These are phyloP conservation scores for Cutaneotrichosporon sp. DNA, from an alignment of 1,284 basidiomycete genomes.

Conservation along the genomic window DNA sequence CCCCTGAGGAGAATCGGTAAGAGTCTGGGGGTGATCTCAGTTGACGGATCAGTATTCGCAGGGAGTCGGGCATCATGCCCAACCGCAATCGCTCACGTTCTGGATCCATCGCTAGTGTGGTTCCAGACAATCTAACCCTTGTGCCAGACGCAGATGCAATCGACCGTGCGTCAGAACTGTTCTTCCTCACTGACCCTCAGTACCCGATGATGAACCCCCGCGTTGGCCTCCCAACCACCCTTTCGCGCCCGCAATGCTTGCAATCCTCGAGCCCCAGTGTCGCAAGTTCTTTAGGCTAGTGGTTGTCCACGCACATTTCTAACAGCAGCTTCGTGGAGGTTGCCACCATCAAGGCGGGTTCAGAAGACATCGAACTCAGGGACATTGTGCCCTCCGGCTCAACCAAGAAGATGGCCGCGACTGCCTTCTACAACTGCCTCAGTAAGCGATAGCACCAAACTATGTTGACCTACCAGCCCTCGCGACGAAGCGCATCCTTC, in stretches of 20 bases:
- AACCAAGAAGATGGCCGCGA: slow-evolving; percentile 27
- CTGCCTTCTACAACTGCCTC: slow-evolving; percentile 41
- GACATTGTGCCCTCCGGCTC: slow-evolving; percentile 19
- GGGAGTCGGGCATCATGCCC: not conserved
- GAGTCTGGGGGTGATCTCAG: too few relatives aligned
- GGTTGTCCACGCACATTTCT: not conserved
- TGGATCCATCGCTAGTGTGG: not conserved
- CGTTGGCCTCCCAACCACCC: not conserved
- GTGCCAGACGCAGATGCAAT: not conserved
- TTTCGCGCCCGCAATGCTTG: slow-evolving; percentile 31
- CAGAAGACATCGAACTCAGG: slow-evolving; percentile 65
- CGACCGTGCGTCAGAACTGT: not conserved
- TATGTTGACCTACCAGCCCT: slow-evolving; percentile 23
- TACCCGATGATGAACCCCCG: not conserved
- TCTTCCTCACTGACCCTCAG: not conserved
- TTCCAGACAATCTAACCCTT: not conserved
- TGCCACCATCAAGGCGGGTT: slow-evolving; percentile 29
- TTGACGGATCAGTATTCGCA: slow-evolving; percentile 5
- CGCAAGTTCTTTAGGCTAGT: slow-evolving; percentile 37
- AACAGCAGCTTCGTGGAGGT: slow-evolving; percentile 27
- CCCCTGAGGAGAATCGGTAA: too few relatives aligned
- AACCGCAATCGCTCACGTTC: slow-evolving; percentile 3
- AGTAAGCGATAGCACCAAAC: slow-evolving; percentile 20
- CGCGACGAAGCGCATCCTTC: slow-evolving; percentile 35
- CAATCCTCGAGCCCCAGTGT: slow-evolving; percentile 36